Evolutionary conservation across 805 yeast genomes (phyloP), one percentile per base, ranked within the genome.

Genomic region (Cyberlindnera xylosilytica): DNA sequence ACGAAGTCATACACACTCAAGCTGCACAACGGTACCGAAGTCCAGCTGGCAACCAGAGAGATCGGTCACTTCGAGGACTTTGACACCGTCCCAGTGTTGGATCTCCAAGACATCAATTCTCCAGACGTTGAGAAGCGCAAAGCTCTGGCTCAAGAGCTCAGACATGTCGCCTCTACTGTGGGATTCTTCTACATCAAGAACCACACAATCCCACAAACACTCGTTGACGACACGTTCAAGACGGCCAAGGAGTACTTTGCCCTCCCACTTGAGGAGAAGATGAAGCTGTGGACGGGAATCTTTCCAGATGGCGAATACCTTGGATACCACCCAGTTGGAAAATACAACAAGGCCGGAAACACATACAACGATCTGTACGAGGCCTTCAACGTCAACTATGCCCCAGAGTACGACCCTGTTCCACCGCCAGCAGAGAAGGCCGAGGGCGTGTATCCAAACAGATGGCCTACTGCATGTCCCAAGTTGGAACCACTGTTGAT

Each of bases 151-250:
- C 36, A 34, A 27, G 44, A 51, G 34, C 39, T 59, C n/a, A 49
- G 47, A 16, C 42, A 49, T 4, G 61, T 52, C 16, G 53, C 49
- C 24, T 46, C 52, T 15, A 52, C 56, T 26, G 58, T 60, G 18
- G 67, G 66, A 3, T 63, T 63, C 43, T 57, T 63, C 51, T 61
- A 61, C 39, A 45, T 59, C 27, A 49, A 54, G 38, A 58, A 62
- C 46, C 66, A 63, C 39, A 52, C 47, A 9, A 50, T 63, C 29
- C 54, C 64, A 24, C 52, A 58, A 28, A 47, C 48, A 2, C 36
- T 40, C 12, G 50, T 53, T 19, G 60, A 58, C 15, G 49, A 44
- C 11, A 40, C 56, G 7, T 48, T 61, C 35, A 39, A 42, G 2
- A 36, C 51, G 24, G 57, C 60, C 26, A 49, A 56, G 31, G 39